Evolutionary conservation across 1,284 basidiomycete genomes (phyloP).

Genomic region (Rhodotorula sp.): DNA sequence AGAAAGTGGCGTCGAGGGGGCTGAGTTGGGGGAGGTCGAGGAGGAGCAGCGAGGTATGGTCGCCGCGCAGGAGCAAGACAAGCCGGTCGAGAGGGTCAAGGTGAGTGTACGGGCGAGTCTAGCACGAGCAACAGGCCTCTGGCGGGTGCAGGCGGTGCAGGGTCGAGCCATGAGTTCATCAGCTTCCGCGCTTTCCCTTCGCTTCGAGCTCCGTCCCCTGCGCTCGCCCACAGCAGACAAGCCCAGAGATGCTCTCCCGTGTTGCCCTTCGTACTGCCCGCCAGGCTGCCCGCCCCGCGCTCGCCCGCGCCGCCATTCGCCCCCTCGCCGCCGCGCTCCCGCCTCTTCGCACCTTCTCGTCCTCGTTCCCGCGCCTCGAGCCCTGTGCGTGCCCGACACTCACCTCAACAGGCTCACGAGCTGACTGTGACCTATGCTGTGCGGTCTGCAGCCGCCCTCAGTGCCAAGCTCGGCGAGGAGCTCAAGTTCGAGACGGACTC

Average conservation of each 20-base stretch:
- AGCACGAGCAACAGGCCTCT: neutral
- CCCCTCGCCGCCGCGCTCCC: neutral
- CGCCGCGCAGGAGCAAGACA: neutral
- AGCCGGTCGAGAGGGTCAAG: too few relatives aligned
- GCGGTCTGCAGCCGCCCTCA: constrained; percentile 57
- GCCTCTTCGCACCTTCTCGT: constrained; percentile 6
- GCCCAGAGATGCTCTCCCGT: constrained; percentile 2
- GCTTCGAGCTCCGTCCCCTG: neutral
- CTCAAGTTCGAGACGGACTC: constrained; percentile 77
- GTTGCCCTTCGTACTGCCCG: neutral
- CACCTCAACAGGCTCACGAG: too few relatives aligned
- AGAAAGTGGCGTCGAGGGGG: neutral
- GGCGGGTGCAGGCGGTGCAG: neutral
- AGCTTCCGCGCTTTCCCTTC: neutral
- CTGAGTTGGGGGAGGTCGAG: neutral
- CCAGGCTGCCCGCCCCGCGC: neutral
- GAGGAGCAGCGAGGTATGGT: neutral
- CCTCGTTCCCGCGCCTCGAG: constrained; percentile 41
- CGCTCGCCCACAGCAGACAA: neutral
- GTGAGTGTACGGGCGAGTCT: too few relatives aligned
- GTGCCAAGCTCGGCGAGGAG: constrained; percentile 77
- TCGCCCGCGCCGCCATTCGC: constrained; percentile 7
- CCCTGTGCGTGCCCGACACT: neutral
- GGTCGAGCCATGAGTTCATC: too few relatives aligned
- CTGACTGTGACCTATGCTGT: neutral